Conservation (phyloP, 257 asterid species). For the Nicotiana paniculata region DNA sequence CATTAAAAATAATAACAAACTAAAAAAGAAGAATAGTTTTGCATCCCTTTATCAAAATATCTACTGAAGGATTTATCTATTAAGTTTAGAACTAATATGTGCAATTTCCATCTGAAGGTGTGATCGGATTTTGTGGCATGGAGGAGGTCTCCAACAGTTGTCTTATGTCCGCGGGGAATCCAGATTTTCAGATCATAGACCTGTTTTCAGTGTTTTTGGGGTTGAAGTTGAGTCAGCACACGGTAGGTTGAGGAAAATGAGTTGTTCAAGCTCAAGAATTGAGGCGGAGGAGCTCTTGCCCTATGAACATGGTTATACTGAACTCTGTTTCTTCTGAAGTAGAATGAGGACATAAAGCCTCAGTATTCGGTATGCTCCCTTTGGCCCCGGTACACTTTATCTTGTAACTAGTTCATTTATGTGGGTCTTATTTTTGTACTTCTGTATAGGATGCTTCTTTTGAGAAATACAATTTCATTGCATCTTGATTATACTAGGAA, state of each 20-base stretch:
- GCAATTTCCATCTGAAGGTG: conserved; percentile 15
- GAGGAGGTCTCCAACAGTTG: conserved; percentile 18
- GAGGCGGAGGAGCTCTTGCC: conserved; percentile 25
- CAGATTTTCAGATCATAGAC: conserved; percentile 23
- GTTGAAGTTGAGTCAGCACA: conserved; percentile 17
- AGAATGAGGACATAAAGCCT: conserved; percentile 7
- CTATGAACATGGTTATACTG: conserved; percentile 54
- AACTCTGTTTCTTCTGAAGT: conserved; percentile 77
- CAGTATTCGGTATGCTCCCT: conserved; percentile 10
- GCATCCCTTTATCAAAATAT: background rate
- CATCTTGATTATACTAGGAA: no score
- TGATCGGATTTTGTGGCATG: conserved; percentile 23
- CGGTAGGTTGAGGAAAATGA: conserved; percentile 10
- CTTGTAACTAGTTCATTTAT: no score
- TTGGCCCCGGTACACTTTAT: no score
- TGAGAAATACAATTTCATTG: no score
- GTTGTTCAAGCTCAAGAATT: conserved; percentile 19
- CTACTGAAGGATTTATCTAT: background rate
- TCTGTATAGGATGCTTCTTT: no score
- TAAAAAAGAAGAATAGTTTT: background rate
- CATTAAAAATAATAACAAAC: background rate
- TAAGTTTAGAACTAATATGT: background rate
- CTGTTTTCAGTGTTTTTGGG: conserved; percentile 11
- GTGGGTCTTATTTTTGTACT: no score
- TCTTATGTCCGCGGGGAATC: conserved; percentile 24